Conservation (phyloP, 495 filamentous ascomycete species). For the Aspergillus sclerotioniger region DNA sequence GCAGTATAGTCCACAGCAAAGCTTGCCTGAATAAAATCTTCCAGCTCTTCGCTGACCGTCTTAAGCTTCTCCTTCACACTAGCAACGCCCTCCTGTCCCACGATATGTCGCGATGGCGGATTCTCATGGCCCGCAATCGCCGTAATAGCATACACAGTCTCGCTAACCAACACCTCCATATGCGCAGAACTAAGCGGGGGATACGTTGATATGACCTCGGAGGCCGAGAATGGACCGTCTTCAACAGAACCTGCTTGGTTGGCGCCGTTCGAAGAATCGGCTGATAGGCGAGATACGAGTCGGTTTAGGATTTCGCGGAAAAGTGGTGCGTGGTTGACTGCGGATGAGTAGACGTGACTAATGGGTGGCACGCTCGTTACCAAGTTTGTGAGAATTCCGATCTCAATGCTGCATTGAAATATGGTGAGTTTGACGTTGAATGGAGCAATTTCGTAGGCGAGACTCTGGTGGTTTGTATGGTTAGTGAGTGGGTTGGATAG, state of each 20-base stretch:
- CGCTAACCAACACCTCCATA: slow-evolving; percentile 69
- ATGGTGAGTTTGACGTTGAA: slow-evolving; percentile 97
- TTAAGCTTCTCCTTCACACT: slow-evolving; percentile 95
- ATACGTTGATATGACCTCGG: slow-evolving; percentile 67
- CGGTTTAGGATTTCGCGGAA: slow-evolving; percentile 77
- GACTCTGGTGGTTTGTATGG: slow-evolving; percentile 49
- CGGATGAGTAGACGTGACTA: slow-evolving; percentile 67
- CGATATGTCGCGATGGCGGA: slow-evolving; percentile 90
- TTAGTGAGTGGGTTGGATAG: not conserved
- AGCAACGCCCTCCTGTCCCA: slow-evolving; percentile 84
- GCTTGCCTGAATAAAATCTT: slow-evolving; percentile 92
- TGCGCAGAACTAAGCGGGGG: slow-evolving; percentile 62
- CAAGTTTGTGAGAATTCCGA: slow-evolving; percentile 78
- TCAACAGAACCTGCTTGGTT: slow-evolving; percentile 34
- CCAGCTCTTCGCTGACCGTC: slow-evolving; percentile 91
- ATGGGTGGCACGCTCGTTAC: slow-evolving; percentile 78
- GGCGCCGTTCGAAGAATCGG: slow-evolving; percentile 24
- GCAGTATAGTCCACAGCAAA: slow-evolving; percentile 73
- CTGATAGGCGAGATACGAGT: slow-evolving; percentile 58
- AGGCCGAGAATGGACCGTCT: slow-evolving; percentile 40
- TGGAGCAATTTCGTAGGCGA: slow-evolving; percentile 95
- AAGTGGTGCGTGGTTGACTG: slow-evolving; percentile 73
- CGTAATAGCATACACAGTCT: slow-evolving; percentile 88
- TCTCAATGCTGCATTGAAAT: slow-evolving; percentile 85
- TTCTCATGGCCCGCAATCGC: slow-evolving; percentile 95